phyloP scores from a whole-genome alignment of 768 basidiomycete genomes.

The Suillus paluster region DNA sequence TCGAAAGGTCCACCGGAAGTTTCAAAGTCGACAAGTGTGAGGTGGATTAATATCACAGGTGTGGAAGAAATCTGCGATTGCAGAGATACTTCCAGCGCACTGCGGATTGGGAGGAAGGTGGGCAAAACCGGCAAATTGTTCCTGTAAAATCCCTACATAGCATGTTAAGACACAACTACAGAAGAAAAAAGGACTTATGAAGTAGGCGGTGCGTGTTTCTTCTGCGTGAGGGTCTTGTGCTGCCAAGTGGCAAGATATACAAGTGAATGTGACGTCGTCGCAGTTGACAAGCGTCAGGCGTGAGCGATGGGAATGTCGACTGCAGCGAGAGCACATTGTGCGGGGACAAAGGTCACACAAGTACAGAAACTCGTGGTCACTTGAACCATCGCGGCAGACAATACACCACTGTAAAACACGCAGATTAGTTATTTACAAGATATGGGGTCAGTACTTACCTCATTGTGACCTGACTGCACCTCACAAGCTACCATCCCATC shows the following conservation, averaged over 20 bases:
- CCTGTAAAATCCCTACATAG: background rate
- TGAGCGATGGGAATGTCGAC: background rate
- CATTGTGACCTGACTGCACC: too few species aligned
- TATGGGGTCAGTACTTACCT: too few species aligned
- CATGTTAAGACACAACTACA: background rate
- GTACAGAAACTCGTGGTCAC: too few species aligned
- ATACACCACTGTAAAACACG: too few species aligned
- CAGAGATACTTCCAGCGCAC: background rate
- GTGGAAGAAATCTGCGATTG: background rate
- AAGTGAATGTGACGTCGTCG: background rate
- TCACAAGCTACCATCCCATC: too few species aligned
- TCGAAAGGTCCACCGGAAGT: too few species aligned
- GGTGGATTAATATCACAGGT: background rate
- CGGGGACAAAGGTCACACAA: background rate
- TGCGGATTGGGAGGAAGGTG: background rate
- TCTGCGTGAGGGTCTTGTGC: too few species aligned
- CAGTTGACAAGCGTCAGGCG: background rate
- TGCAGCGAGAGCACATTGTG: constrained; percentile 2
- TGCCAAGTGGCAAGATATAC: background rate
- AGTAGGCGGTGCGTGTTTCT: background rate
- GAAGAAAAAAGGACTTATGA: background rate
- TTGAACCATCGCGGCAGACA: too few species aligned
- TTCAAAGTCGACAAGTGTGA: too few species aligned
- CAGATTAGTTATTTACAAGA: too few species aligned
- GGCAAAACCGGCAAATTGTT: background rate